A percentile compares a stretch with the other conserved stretches of the same genome.
Evolutionary conservation across 805 yeast species (phyloP).

Genomic region (Scheffersomyces spartinae): DNA sequence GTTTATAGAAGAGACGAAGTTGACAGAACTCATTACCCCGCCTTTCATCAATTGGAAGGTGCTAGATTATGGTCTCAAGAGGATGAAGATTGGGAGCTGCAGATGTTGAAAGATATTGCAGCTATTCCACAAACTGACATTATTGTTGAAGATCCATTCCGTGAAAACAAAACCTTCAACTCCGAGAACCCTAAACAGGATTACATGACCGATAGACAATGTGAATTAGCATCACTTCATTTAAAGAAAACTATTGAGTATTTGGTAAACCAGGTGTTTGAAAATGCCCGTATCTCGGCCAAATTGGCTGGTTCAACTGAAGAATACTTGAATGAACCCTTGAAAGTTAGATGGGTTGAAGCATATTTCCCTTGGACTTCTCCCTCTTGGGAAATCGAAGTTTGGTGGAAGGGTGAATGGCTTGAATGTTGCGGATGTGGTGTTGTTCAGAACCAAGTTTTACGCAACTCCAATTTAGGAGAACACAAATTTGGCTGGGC

Average conservation of each 20-base stretch:
- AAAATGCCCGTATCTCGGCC: conserved; percentile 54
- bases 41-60: conserved; percentile 96
- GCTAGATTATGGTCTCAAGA: conserved; percentile 71
- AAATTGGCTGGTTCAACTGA: conserved; percentile 44
- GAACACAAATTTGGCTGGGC: conserved; percentile 84
- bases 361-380: conserved; percentile 98
- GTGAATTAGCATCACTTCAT: conserved; percentile 60
- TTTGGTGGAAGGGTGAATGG: conserved; percentile 99
- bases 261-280: conserved; percentile 72
- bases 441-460: conserved; percentile 67
- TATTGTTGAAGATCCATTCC: conserved; percentile 62
- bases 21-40: conserved; percentile 94
- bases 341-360: conserved; percentile 87
- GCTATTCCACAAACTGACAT: conserved; percentile 57
- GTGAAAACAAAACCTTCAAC: conserved; percentile 35
- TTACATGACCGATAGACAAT: conserved; percentile 60
- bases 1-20: conserved; percentile 94
- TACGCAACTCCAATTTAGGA: conserved; percentile 55
- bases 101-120: conserved; percentile 39
- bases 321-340: conserved; percentile 57
- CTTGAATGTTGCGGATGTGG: conserved; percentile 96
- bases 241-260: conserved; percentile 79
- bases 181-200: conserved; percentile 70
- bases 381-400: conserved; percentile 97
- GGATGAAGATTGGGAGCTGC: conserved; percentile 31